These are phyloP conservation scores for Umbelopsis ramanniana DNA, from an alignment of 192 early-diverging fungal genomes.

Conservation along the genomic window DNA sequence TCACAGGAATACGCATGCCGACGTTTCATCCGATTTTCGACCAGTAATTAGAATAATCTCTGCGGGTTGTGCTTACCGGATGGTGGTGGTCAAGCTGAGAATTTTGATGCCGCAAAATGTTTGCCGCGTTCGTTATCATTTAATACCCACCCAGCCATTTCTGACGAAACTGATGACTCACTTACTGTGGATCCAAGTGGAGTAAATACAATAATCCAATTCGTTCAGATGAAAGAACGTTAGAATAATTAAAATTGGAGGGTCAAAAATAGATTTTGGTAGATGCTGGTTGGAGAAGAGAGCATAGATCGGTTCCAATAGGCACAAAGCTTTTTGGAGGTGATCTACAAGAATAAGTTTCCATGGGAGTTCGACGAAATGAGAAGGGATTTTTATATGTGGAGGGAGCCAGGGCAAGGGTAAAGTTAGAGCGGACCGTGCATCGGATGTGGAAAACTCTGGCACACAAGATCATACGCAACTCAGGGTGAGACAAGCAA, in stretches of 20 bases:
- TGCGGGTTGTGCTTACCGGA: not conserved
- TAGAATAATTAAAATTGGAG: not conserved
- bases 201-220: not conserved
- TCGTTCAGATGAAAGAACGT: not conserved
- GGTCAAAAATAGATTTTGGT: not conserved
- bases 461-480: constrained; percentile 11
- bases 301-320: constrained; percentile 25
- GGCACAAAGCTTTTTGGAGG: constrained; percentile 20
- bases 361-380: not conserved
- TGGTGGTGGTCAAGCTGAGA: not conserved
- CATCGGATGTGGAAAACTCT: constrained; percentile 5
- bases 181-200: not conserved
- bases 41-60: not conserved
- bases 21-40: constrained; percentile 1
- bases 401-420: not conserved
- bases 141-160: not conserved
- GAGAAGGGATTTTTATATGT: not conserved
- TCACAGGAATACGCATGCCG: not conserved
- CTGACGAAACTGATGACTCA: not conserved
- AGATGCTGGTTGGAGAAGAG: not conserved
- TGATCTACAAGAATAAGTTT: constrained; percentile 17
- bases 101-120: not conserved
- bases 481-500: not conserved
- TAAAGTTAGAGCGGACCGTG: constrained; percentile 7
- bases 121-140: not conserved